Base-by-base conservation (phyloP, 2,329 filamentous ascomycete species). In the Cladophialophora psammophila region DNA sequence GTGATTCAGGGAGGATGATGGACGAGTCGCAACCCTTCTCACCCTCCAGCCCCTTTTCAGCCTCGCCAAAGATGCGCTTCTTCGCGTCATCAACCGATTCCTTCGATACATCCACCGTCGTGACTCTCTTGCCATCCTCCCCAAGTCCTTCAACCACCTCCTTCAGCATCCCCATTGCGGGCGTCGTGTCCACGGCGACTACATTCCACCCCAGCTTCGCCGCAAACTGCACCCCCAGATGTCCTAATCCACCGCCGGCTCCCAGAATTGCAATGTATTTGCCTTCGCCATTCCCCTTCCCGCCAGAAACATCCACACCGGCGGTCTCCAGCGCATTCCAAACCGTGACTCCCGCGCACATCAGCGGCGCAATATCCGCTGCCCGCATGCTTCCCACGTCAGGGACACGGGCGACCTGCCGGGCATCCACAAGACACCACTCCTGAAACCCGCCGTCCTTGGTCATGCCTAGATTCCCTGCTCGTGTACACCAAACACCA, bases 11-110 rank as follows among this genome's bases (percentile, higher is more conserved):
- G 20, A 84, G 72, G 10, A 83, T 78, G 36, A 84, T 77, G 13
- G 82, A 79, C 0, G 81, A 79, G 69, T 84, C 82, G 18, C 83
- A 71, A 0, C 82, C 83, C 76, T 80, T 80, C 55, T 83, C 79
- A 34, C 66, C 62, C 48, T 69, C 72, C 32, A 69, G 64, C 13
- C 64, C 63, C 20, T 59, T 20, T 10, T 35, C 50, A 8, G 71
- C 68, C n/a, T 65, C 66, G 15, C 61, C 54, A 35, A 70, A 72
- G n/a, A 74, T 67, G 13, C 76, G 69, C 50, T 74, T 60, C 15
- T 77, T 76, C 4, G 78, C 62, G 45, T 76, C 74, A 1, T 73
- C 71, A 1, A 76, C 76, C 31, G 74, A 71, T 56, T 75, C 72
- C 2, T 60, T 67, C 64, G 80, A 75, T 1, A 80, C 78, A 71